Conservation (phyloP, 2,329 filamentous ascomycete species). For the Chaetomiaceae sp. region DNA sequence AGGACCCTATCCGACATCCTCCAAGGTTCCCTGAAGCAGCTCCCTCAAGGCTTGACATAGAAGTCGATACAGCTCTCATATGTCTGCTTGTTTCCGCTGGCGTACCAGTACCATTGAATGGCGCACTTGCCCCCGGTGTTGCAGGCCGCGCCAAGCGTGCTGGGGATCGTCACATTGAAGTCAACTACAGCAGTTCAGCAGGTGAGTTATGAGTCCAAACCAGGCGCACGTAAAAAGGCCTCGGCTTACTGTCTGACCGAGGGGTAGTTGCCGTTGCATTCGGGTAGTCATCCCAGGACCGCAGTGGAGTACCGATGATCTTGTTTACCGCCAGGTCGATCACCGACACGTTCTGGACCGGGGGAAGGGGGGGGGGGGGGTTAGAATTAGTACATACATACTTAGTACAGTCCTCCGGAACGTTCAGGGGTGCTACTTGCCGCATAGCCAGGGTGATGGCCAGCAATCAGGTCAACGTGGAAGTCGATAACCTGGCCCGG, state of each 20-base stretch:
- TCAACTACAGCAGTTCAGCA: neutral
- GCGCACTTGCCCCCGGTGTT: conserved; percentile 1
- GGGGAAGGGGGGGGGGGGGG: too few species aligned
- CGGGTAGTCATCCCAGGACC: conserved; percentile 1
- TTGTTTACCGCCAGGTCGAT: neutral
- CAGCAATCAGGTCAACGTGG: neutral
- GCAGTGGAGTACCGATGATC: neutral
- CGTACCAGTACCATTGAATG: conserved; percentile 7
- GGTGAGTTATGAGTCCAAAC: neutral
- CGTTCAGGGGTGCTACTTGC: neutral
- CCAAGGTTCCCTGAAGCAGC: too few species aligned
- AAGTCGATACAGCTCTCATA: conserved; percentile 7
- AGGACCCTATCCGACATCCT: too few species aligned
- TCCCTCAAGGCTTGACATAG: neutral
- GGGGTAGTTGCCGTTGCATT: neutral
- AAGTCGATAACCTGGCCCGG: conserved; percentile 1
- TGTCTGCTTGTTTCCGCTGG: neutral
- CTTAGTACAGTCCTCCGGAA: too few species aligned
- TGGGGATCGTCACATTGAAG: conserved; percentile 4
- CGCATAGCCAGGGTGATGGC: conserved; percentile 2
- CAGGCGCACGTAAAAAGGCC: neutral
- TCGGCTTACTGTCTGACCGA: conserved; percentile 1
- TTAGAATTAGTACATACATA: neutral
- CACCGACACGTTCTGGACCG: neutral
- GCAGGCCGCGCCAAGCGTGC: neutral